Evolutionary conservation across 176 grass and related monocot genomes (phyloP), one percentile per base, ranked within the genome.

Genomic region (Musa itinerans): DNA sequence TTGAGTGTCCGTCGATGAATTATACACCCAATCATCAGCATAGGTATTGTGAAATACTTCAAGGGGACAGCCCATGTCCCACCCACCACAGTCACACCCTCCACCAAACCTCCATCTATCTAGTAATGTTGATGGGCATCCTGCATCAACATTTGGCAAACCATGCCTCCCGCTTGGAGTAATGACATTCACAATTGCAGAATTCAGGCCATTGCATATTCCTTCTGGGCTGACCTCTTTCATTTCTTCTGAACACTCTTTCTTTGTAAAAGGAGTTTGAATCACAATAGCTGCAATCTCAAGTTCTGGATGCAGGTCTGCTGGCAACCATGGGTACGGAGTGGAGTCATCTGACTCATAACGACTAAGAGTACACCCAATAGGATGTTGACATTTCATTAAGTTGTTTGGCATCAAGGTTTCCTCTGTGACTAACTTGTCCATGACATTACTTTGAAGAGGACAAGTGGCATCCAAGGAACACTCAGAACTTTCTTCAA

Each of bases 61-160:
- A 71, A 93, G 86, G 48, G 93, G 93, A 75, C 93, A 97, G 20
- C 85, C 89, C 90, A 90, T 97, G 74, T 97, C 90, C 93, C 90
- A 97, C 58, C 93, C 93, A 1, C 93, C 93, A 59, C 93, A 97
- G 57, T 92, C 90, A 51, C 93, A 97, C 21, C 86, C 74, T 73
- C 90, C 93, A 58, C 93, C 85, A 10, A 65, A 87, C 71, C 89
- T 92, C 58, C 92, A 84, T 73, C 93, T 84, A 62, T 97, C 88
- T 65, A 97, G 82, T 74, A 97, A 78, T 48, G 87, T 81, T 71
- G 85, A 85, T 53, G 93, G 90, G 29, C 93, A 85, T 2, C 70
- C 80, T n/a, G 88, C 93, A 54, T 88, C 90, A 54, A 83, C 81
- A 59, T 77, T 86, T 0, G 93, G 83, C 63, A 86, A 68, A 34